Evolutionary conservation across 2,329 filamentous ascomycete species (phyloP).

Genomic region (Dothideomycetidae sp.): DNA sequence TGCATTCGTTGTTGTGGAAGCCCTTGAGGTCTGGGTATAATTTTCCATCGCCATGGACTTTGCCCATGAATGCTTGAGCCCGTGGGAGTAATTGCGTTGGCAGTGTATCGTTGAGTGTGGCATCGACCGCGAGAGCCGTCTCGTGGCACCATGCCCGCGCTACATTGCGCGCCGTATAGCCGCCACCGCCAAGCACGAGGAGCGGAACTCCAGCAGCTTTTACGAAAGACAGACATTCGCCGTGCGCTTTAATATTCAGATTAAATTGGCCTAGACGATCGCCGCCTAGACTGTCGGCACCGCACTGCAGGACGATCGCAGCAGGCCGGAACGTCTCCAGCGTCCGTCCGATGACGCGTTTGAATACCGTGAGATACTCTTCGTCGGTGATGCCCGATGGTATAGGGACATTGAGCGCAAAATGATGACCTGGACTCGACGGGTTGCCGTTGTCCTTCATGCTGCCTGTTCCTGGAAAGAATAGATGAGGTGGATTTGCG

Average conservation of each 20-base stretch:
- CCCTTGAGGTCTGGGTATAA: constrained; percentile 83
- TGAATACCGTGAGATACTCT: constrained; percentile 76
- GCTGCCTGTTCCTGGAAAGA: constrained; percentile 56
- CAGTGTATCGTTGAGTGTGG: constrained; percentile 57
- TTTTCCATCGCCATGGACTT: constrained; percentile 53
- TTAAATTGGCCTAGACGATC: constrained; percentile 94
- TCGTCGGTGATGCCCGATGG: constrained; percentile 53
- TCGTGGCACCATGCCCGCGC: constrained; percentile 95
- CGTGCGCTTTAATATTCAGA: constrained; percentile 87
- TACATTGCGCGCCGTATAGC: constrained; percentile 93
- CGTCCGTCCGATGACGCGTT: constrained; percentile 62
- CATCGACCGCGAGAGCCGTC: constrained; percentile 73
- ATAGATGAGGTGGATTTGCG: constrained; percentile 35
- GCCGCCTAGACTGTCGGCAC: constrained; percentile 84
- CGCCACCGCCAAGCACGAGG: constrained; percentile 83
- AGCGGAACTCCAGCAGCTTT: constrained; percentile 70
- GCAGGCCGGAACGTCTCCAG: constrained; percentile 74
- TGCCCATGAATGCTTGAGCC: constrained; percentile 67
- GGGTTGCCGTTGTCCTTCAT: constrained; percentile 52
- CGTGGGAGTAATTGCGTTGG: constrained; percentile 65
- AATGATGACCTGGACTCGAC: constrained; percentile 61
- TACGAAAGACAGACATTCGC: constrained; percentile 76
- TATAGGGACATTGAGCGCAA: constrained; percentile 54
- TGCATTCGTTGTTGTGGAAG: constrained; percentile 51
- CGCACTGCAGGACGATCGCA: constrained; percentile 89